Conservation (phyloP, 1,139 yeast species). For the Yamadazyma taylorii region DNA sequence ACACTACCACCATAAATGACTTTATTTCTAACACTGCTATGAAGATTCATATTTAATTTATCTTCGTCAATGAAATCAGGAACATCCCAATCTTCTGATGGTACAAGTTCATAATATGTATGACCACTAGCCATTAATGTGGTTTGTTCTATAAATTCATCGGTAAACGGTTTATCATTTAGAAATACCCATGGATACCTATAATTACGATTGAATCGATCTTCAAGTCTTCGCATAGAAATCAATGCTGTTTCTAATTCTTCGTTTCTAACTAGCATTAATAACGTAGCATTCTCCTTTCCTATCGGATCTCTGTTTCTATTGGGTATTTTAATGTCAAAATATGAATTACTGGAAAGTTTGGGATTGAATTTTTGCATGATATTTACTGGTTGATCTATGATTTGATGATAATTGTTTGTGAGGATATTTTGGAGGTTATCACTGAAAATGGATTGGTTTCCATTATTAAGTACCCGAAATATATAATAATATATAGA, state of each 20-base stretch:
- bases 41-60: conserved; percentile 26
- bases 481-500: conserved; percentile 17
- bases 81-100: conserved; percentile 43
- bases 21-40: conserved; percentile 20
- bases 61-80: conserved; percentile 37
- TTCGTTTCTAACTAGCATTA: conserved; percentile 45
- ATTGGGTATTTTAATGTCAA: conserved; percentile 26
- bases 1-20: conserved; percentile 43
- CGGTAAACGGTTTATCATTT: conserved; percentile 43
- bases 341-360: conserved; percentile 45
- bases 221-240: conserved; percentile 47
- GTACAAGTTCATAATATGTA: conserved; percentile 50
- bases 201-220: conserved; percentile 46
- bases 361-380: conserved; percentile 23
- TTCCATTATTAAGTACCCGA: no score
- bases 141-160: conserved; percentile 52
- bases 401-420: neutral
- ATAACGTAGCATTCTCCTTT: conserved; percentile 50
- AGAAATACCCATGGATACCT: conserved; percentile 49
- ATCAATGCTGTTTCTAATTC: conserved; percentile 43
- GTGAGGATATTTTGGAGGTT: neutral
- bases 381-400: neutral
- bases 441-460: neutral
- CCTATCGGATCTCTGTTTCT: conserved; percentile 40
- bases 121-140: conserved; percentile 82